Percentiles rank a stretch among this genome's conserved stretches.
Evolutionary conservation across 169 alveolate species (phyloP).

Genomic region (Theileria annulata): DNA sequence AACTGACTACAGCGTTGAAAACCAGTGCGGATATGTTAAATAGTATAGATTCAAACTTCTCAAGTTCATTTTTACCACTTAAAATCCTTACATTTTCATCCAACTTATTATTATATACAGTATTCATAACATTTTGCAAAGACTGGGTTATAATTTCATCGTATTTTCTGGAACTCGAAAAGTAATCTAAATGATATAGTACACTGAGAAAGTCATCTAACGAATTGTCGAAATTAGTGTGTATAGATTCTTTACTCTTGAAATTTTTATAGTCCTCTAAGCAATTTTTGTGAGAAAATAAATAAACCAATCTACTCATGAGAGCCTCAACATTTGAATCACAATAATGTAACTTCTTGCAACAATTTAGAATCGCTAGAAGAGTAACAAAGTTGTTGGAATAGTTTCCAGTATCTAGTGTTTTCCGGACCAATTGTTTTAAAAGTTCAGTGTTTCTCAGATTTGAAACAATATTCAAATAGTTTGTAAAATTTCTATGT

Average conservation of each 20-base stretch:
- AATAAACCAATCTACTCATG: not conserved
- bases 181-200: slow-evolving; percentile 8
- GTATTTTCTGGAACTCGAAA: not conserved
- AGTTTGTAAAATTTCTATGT: not conserved
- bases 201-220: not conserved
- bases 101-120: not conserved
- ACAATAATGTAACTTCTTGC: not conserved
- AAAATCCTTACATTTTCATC: not conserved
- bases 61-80: not conserved
- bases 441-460: not conserved
- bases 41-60: not conserved
- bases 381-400: not conserved
- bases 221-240: not conserved
- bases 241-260: not conserved
- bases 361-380: not conserved
- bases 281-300: not conserved
- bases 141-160: not conserved
- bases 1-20: slow-evolving; percentile 2
- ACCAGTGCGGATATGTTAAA: not conserved
- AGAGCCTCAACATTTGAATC: slow-evolving; percentile 6
- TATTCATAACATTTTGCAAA: not conserved
- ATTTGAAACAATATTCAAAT: not conserved
- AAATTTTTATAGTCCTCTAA: not conserved
- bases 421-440: not conserved
- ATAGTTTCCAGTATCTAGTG: not conserved